Base-by-base conservation (phyloP, 1,284 basidiomycete species). In the Vanrija sp. region DNA sequence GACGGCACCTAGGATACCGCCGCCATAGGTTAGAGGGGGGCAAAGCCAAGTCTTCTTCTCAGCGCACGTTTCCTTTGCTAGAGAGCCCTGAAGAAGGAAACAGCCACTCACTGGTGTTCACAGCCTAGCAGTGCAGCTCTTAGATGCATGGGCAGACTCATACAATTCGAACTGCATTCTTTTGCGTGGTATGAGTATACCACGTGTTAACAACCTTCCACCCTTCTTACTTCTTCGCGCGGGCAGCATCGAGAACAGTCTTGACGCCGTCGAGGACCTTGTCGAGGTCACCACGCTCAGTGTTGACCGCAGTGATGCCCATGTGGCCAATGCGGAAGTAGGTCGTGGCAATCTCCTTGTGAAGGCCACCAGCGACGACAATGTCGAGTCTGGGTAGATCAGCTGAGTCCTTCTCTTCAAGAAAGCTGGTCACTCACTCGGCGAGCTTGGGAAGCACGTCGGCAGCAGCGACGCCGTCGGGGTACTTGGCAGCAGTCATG, bases 361-460 rank as follows among this genome's bases (percentile, higher is more conserved):
- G 91, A 63, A 98, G 78, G 25, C 95, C 95, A 46, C 88, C 93
- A 38, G 95, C 92, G 43, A 92, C 85, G 40, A 97, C 83, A 55
- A 98, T 81, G 49, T 85, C 86, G 65, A 83, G 84, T 48, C 65
- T 70, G 53, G 14, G 39, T 63, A 15, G 3, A 38, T 10, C 21
- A 42, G n/a, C 12, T 34, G 6, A 6, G 12, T 3, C 9, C 21
- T 6, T 9, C 10, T n/a, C 6, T 8, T 46, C 21, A 21, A 6
- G 5, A 0, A 15, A 65, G 65, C 51, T 12, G 5, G 8, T 34
- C 12, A 34, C 34, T 34, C 54, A 69, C 71, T 71, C 72, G 23
- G 68, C 69, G 14, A 77, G 65, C 55, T 74, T 82, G 18, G 88
- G 87, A 48, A 95, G 63, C 25, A 96, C 76, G 65, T 94, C 89